A percentile compares a stretch with the other conserved stretches of the same genome.
Conservation (phyloP, 192 early-diverging fungal species). For the Coemansia sp. region DNA sequence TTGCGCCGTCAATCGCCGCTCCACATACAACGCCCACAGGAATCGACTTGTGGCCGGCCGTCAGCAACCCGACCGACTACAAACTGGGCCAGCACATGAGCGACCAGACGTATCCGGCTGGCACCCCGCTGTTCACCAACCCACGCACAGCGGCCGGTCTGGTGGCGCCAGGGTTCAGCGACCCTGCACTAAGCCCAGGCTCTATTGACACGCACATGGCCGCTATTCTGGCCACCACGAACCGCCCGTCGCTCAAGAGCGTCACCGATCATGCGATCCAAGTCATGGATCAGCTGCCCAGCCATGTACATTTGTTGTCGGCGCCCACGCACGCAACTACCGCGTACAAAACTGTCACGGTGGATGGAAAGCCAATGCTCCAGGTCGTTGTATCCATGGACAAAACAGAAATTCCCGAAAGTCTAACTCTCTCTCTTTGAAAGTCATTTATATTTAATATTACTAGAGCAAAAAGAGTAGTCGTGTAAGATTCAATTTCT, state of each 20-base stretch:
- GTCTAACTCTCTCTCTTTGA: slow-evolving; percentile 20
- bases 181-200: background rate
- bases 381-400: slow-evolving; percentile 42
- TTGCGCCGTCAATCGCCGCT: slow-evolving; percentile 21
- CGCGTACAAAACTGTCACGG: slow-evolving; percentile 30
- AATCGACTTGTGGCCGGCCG: slow-evolving; percentile 17
- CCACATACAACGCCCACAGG: slow-evolving; percentile 12
- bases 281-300: background rate
- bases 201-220: background rate
- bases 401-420: slow-evolving; percentile 17
- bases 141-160: background rate
- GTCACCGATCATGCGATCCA: slow-evolving; percentile 22
- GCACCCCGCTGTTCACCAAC: slow-evolving; percentile 31
- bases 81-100: background rate
- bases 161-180: background rate
- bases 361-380: slow-evolving; percentile 33
- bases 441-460: too few relatives aligned
- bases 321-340: slow-evolving; percentile 10
- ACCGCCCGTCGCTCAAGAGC: slow-evolving; percentile 35
- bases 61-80: slow-evolving; percentile 3
- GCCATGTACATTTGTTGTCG: slow-evolving; percentile 4
- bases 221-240: slow-evolving; percentile 7
- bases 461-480: too few relatives aligned
- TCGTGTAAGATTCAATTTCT: too few relatives aligned
- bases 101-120: slow-evolving; percentile 26